Percentiles rank a stretch among this genome's conserved stretches.
These are phyloP conservation scores for Gracilariopsis chorda DNA, from an alignment of 23 red algal species.

Conservation along the genomic window DNA sequence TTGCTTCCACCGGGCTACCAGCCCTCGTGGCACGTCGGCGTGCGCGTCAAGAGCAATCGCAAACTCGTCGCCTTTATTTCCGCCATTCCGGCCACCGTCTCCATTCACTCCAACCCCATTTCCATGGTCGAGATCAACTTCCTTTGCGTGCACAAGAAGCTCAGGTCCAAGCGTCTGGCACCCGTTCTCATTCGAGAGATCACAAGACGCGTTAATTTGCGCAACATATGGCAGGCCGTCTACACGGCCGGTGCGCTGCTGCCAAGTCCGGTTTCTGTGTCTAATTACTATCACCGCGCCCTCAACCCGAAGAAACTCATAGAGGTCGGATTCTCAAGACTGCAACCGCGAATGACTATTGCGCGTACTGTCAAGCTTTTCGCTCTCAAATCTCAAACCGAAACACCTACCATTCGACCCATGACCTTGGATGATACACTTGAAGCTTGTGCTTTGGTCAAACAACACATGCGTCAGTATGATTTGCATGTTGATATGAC, in stretches of 20 bases:
- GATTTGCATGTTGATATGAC: conserved; percentile 49
- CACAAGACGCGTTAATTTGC: conserved; percentile 81
- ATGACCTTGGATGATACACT: conserved; percentile 54
- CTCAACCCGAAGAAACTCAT: conserved; percentile 95
- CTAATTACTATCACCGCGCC: conserved; percentile 92
- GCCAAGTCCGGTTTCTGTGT: conserved; percentile 71
- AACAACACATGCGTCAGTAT: conserved; percentile 41
- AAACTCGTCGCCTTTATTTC: conserved; percentile 96
- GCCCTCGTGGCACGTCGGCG: conserved; percentile 86
- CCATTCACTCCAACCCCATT: not conserved
- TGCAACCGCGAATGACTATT: conserved; percentile 92
- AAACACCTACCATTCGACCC: conserved; percentile 41
- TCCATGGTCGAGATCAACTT: conserved; percentile 93
- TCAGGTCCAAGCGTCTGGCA: conserved; percentile 85
- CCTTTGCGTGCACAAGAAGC: conserved; percentile 98
- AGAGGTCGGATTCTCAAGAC: conserved; percentile 83
- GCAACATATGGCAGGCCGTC: conserved; percentile 81
- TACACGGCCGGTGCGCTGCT: conserved; percentile 92
- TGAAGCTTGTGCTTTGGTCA: conserved; percentile 60
- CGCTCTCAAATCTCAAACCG: conserved; percentile 54
- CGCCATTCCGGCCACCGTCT: conserved; percentile 74
- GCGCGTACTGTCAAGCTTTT: conserved; percentile 71
- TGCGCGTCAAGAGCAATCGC: conserved; percentile 67
- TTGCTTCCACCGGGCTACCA: conserved; percentile 91
- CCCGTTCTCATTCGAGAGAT: conserved; percentile 99